Conservation (phyloP, 2,329 filamentous ascomycete species). For the Chrysoporthe cubensis region DNA sequence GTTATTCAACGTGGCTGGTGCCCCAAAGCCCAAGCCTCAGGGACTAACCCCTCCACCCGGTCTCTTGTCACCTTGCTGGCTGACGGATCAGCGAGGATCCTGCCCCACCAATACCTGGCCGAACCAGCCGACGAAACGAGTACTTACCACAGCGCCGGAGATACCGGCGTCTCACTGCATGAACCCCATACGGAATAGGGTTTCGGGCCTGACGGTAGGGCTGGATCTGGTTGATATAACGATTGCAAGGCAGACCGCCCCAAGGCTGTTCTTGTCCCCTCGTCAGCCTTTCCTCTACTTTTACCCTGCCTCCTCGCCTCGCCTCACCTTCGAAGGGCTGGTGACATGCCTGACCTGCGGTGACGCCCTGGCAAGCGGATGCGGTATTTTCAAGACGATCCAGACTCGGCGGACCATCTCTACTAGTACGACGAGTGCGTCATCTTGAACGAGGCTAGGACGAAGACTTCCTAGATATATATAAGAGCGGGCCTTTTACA, state of each 20-base stretch:
- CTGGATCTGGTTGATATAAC: not conserved
- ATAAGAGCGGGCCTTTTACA: not conserved
- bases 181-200: not conserved
- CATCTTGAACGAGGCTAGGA: slow-evolving; percentile 4
- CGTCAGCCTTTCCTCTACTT: not conserved
- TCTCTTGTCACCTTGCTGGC: not conserved
- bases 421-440: not conserved
- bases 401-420: not conserved
- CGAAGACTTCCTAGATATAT: not conserved
- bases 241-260: not conserved
- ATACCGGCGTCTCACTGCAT: slow-evolving; percentile 9
- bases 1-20: not conserved
- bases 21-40: not conserved
- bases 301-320: not conserved
- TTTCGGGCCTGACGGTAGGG: not conserved
- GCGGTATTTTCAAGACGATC: not conserved
- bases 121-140: not conserved
- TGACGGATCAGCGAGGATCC: not conserved
- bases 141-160: not conserved
- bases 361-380: not conserved
- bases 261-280: not conserved
- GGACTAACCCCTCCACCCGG: too few species aligned
- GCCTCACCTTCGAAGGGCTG: not conserved
- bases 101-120: not conserved
- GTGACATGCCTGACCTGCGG: not conserved